Base-by-base conservation (phyloP, 768 basidiomycete genomes). In the Leccinellum albellum region DNA sequence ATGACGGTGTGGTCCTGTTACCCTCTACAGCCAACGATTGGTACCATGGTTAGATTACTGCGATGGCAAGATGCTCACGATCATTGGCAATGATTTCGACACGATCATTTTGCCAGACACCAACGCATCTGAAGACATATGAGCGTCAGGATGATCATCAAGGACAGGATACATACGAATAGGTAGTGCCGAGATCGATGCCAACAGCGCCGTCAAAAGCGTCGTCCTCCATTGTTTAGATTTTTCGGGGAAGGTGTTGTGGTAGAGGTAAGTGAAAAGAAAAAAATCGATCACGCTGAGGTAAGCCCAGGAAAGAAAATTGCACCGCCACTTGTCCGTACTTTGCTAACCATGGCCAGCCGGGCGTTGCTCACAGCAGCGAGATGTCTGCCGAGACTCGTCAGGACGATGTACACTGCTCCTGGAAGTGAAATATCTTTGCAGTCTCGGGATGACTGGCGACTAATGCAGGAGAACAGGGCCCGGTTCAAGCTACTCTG, bases 31-130 rank as follows among this genome's bases (percentile, higher is more conserved):
- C 51, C 26, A 52, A 24, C 40, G 26, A 52, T 59, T 35, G 29
- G 45, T 48, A 52, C 50, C 21, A 53, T 26, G 31, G 17, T 17
- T 17, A 12, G 24, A 48, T 17, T 14, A 10, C 40, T 54, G 35
- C 21, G 10, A 53, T 53, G 55, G n/a, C 54, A 45, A 35, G 14
- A 53, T 49, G 80, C 90, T 75, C 66, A 92, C 89, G 92, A 82
- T 94, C 92, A 70, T 94, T 94, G 79, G 92, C 89, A 73, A 98
- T 98, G 81, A 98, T 98, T 77, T 98, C 95, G 69, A 98, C 95
- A 70, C 96, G 94, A 84, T 98, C 96, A 76, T 97, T 94, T 84
- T 96, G 93, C 95, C 95, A 98, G 70, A 98, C 94, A 80, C 94
- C 96, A 67, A 98, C 96, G 75, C 95, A 98, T 49, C 94, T 96